Evolutionary conservation across 2,329 filamentous ascomycete species (phyloP), one percentile per base, ranked within the genome.

Genomic region (Rhinocladiella similis): DNA sequence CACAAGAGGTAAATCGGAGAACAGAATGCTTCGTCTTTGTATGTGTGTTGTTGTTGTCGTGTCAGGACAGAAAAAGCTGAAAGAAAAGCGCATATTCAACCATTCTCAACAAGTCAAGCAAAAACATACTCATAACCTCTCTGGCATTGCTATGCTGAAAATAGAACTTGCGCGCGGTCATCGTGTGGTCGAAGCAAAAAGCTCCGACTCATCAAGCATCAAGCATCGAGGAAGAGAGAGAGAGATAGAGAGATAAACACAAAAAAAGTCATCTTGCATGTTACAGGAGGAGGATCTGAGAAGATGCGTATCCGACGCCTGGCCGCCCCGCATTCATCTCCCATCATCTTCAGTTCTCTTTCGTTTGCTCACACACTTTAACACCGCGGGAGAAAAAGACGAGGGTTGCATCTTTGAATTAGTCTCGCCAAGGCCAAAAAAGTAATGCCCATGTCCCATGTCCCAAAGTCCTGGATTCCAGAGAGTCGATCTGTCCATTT

Each of bases 381-480:
- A 57, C 36, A 56, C 56, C 55, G 53, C 43, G 27, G 7, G 6
- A 33, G 10, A 33, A 33, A 12, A 29, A 51, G 54, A 42, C 33
- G 38, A 47, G 50, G 47, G 35, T 55, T 48, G 20, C 38, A 47
- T 33, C 33, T 43, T n/a, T 29, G 46, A 50, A 57, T 47, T 50
- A 57, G 50, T 54, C 12, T 55, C 53, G 50, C 55, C 50, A 53
- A 45, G 50, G 50, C 52, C 54, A 58, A 56, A 53, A 41, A 47
- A 55, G 22, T 29, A 38, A 45, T 50, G 38, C 56, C 29, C 56
- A 33, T 19, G 25, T 48, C n/a, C 38, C 46, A 18, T 35, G 19
- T 20, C 41, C 55, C 52, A 56, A 47, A 51, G 53, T 38, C 52
- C 52, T 22, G 43, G 19, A 43, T 54, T 45, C 35, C 38, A 48